Evolutionary conservation across 1,284 basidiomycete species (phyloP), one percentile per base, ranked within the genome.

Genomic region (Ustilago bromivora): DNA sequence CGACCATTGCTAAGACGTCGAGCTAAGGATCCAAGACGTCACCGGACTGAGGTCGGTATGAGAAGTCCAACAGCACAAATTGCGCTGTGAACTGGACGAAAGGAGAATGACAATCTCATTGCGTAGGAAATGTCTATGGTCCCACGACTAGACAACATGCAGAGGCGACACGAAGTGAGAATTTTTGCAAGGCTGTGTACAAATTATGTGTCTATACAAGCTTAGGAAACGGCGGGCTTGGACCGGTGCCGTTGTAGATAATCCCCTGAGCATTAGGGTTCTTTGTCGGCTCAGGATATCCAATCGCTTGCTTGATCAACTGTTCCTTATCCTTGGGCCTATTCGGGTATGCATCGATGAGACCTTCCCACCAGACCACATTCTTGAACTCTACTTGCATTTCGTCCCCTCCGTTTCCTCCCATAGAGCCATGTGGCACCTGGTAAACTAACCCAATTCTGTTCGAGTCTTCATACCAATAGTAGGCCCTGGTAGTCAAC

Each of bases 361-460:
- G 47, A 9, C 74, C 74, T 47, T 76, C 61, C 74, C 74, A 76
- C 74, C 74, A 76, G 4, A 36, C 32, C 31, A 59, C 55, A 32
- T 61, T 59, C 17, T 11, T n/a, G 31, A 56, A 58, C 19, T 41
- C 53, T 4, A 73, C 71, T n/a, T 47, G n/a, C 15, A n/a, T 13
- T 17, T 32, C 54, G 3, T 34, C 11, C 23, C n/a, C 15, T 19
- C 32, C 54, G 4, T 28, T 3, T 15, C n/a, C 23, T 31, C 13
- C 15, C 23, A 17, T 13, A 28, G 23, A 28, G 4, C 32, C 31
- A 28, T 57, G 49, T 2, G 74, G 69, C 1, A 66, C n/a, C 46
- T 67, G 68, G n/a, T 71, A 69, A 1, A 67, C 61, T 41, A 67
- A 69, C 15, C 69, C 74, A 9, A 76, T 38, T 7, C 43, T 12